phyloP scores from a whole-genome alignment of 1,284 basidiomycete species.

The Entoloma clypeatum region DNA sequence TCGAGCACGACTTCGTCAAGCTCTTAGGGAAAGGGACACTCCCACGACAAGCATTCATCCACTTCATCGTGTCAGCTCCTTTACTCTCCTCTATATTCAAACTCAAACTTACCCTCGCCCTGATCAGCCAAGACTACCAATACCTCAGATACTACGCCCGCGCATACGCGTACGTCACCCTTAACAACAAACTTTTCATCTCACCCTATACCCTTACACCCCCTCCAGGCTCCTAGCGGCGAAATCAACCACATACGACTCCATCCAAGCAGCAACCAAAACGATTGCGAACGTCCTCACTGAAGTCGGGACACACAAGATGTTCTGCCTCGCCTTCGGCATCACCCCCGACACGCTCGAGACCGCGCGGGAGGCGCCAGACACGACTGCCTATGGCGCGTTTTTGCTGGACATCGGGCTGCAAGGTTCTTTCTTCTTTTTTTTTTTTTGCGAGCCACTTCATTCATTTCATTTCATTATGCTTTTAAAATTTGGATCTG shows the following conservation, averaged over 20 bases:
- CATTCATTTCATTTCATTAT: background rate
- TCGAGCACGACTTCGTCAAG: slow-evolving; percentile 81
- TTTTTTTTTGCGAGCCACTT: slow-evolving; percentile 1
- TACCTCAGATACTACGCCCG: slow-evolving; percentile 79
- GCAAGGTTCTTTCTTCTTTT: slow-evolving; percentile 41
- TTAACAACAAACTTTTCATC: slow-evolving; percentile 2
- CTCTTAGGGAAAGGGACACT: slow-evolving; percentile 74
- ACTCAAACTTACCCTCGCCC: background rate
- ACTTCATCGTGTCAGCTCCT: slow-evolving; percentile 81
- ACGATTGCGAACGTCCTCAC: slow-evolving; percentile 64
- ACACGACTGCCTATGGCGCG: slow-evolving; percentile 83
- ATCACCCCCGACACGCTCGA: slow-evolving; percentile 60
- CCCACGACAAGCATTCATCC: slow-evolving; percentile 62
- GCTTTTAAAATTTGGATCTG: background rate
- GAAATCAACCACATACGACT: slow-evolving; percentile 66
- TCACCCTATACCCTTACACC: background rate
- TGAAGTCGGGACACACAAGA: slow-evolving; percentile 73
- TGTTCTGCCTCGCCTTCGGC: slow-evolving; percentile 70
- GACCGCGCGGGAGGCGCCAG: slow-evolving; percentile 58
- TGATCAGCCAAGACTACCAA: slow-evolving; percentile 66
- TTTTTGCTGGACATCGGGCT: slow-evolving; percentile 79
- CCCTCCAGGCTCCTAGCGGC: slow-evolving; percentile 64
- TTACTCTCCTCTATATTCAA: background rate
- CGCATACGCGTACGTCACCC: slow-evolving; percentile 54
- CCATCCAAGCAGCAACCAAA: slow-evolving; percentile 63